Conservation (phyloP, 1,284 basidiomycete genomes). For the Neotropicomus parvogracilis region DNA sequence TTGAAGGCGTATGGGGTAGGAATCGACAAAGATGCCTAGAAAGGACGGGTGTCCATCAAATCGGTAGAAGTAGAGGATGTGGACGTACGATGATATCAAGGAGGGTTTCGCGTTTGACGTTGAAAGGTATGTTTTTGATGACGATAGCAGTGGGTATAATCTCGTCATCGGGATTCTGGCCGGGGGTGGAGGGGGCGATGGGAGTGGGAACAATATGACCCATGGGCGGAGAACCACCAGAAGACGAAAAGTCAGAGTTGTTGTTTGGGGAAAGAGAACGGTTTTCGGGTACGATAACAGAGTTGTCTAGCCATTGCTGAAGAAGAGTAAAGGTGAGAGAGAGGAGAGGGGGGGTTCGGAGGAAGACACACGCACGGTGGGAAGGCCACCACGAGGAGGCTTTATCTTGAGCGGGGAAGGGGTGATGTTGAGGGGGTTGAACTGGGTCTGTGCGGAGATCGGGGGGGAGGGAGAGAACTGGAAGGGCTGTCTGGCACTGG, state of each 20-base stretch:
- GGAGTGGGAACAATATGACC: constrained; percentile 51
- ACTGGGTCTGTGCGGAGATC: constrained; percentile 60
- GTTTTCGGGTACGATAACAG: constrained; percentile 50
- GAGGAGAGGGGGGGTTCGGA: constrained; percentile 10
- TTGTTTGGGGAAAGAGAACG: constrained; percentile 81
- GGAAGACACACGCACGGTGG: constrained; percentile 53
- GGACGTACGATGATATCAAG: constrained; percentile 88
- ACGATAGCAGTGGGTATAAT: constrained; percentile 99
- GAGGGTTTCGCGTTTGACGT: constrained; percentile 93
- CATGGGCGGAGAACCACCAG: constrained; percentile 73
- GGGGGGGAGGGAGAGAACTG: constrained; percentile 67
- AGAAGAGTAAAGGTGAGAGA: constrained; percentile 13
- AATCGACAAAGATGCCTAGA: constrained; percentile 84
- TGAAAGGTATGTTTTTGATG: constrained; percentile 99
- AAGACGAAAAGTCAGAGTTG: constrained; percentile 80
- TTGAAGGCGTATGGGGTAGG: constrained; percentile 99
- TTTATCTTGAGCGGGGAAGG: constrained; percentile 73
- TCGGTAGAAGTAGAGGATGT: constrained; percentile 16
- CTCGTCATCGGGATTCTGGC: constrained; percentile 72
- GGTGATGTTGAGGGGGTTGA: constrained; percentile 57
- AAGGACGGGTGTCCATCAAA: constrained; percentile 14
- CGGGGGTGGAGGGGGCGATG: constrained; percentile 47
- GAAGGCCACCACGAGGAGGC: constrained; percentile 61
- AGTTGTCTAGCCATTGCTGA: constrained; percentile 79
- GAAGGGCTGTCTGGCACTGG: constrained; percentile 53